phyloP scores from a whole-genome alignment of 139 green algal genomes.

The Chlamydomonas incerta region DNA sequence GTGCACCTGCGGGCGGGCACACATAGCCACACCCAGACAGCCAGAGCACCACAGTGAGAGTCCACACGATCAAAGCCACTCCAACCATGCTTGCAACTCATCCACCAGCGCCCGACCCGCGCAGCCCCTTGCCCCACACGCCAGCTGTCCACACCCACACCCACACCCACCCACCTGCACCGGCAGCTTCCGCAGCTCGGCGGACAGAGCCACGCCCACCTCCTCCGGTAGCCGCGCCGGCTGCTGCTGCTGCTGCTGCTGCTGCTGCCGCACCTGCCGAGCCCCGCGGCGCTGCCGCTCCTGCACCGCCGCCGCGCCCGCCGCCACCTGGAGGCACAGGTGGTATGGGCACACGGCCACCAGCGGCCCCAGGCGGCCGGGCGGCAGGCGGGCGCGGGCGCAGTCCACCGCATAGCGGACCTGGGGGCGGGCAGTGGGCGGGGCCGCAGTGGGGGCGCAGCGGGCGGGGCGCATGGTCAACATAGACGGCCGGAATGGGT shows the following conservation, averaged over 20 bases:
- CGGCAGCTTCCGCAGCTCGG: too few species aligned
- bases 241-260: background rate
- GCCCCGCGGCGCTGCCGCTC: background rate
- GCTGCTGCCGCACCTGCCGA: background rate
- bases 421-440: background rate
- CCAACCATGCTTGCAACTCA: too few species aligned
- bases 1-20: constrained; percentile 15
- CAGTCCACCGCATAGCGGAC: constrained; percentile 2
- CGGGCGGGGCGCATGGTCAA: too few species aligned
- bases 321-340: background rate
- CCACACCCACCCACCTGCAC: too few species aligned
- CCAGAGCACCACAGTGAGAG: background rate
- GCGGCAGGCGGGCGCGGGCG: background rate
- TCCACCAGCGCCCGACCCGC: too few species aligned
- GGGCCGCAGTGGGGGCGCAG: background rate
- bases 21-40: background rate
- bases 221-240: background rate
- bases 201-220: background rate
- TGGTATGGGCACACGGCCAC: constrained; percentile 8
- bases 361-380: background rate
- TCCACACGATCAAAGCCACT: too few species aligned
- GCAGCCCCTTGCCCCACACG: too few species aligned
- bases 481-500: too few species aligned
- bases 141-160: too few species aligned
- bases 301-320: background rate